Percentiles rank a stretch among this genome's conserved stretches.
Conservation (phyloP, 2,329 filamentous ascomycete species). For the Coniosporium tulheliwenetii region DNA sequence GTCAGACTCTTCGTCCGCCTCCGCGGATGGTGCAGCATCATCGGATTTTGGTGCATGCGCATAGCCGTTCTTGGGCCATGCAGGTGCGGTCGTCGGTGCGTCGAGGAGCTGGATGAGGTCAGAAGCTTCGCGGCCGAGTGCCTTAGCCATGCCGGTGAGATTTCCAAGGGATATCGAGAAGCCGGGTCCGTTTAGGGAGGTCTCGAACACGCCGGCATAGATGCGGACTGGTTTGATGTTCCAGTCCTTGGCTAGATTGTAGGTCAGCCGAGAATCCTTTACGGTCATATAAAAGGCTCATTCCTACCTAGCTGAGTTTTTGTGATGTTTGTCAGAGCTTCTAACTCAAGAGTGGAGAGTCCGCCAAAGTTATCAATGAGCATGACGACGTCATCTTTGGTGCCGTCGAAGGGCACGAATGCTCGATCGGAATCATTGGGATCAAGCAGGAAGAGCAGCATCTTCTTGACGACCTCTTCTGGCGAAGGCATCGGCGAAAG, state of each 20-base stretch:
- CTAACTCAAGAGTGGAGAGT: conserved; percentile 30
- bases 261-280: not conserved
- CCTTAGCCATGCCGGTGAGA: conserved; percentile 27
- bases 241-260: conserved; percentile 24
- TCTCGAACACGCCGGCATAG: conserved; percentile 34
- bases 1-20: conserved; percentile 12
- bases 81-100: conserved; percentile 32
- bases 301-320: conserved; percentile 18
- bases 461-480: conserved; percentile 30
- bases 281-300: not conserved
- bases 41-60: conserved; percentile 10
- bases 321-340: conserved; percentile 28
- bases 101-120: conserved; percentile 34
- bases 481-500: conserved; percentile 31
- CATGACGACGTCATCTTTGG: conserved; percentile 27
- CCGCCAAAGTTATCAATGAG: conserved; percentile 35
- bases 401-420: conserved; percentile 28
- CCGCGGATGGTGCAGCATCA: conserved; percentile 12
- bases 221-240: conserved; percentile 31
- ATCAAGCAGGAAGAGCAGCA: conserved; percentile 33
- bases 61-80: conserved; percentile 35
- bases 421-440: conserved; percentile 30
- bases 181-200: conserved; percentile 38
- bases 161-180: conserved; percentile 41
- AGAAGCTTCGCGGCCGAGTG: conserved; percentile 19